phyloP scores from a whole-genome alignment of 345 rosid species.

The Geranium brycei region DNA sequence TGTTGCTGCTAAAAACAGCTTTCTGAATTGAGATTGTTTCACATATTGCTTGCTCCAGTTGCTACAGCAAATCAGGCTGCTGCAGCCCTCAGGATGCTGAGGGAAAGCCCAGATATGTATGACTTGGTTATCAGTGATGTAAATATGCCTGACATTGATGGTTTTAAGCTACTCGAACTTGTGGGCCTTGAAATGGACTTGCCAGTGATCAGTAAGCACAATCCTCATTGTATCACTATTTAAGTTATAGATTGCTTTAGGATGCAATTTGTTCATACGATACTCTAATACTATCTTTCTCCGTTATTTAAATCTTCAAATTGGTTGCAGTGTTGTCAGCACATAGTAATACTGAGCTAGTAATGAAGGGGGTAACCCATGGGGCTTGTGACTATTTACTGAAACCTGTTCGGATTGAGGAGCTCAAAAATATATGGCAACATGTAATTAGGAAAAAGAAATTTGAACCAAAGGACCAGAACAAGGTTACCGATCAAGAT shows the following conservation, averaged over 20 bases:
- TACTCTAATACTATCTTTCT: no score
- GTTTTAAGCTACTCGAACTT: conserved; percentile 72
- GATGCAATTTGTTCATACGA: background rate
- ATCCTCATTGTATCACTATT: conserved; percentile 1
- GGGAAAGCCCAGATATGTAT: conserved; percentile 39
- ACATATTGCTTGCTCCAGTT: conserved; percentile 27
- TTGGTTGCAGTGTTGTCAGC: conserved; percentile 66
- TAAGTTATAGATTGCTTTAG: conserved; percentile 1
- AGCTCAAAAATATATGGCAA: conserved; percentile 88
- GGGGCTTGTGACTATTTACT: conserved; percentile 85
- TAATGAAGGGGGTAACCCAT: conserved; percentile 73
- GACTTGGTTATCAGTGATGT: conserved; percentile 74
- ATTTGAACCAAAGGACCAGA: conserved; percentile 20
- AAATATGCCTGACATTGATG: conserved; percentile 74
- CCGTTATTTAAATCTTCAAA: background rate
- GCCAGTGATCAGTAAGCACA: conserved; percentile 63
- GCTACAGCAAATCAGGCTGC: conserved; percentile 47
- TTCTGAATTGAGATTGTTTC: background rate
- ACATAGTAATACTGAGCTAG: conserved; percentile 60
- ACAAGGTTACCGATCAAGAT: conserved; percentile 20
- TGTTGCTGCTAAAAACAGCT: background rate
- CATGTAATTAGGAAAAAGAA: conserved; percentile 58
- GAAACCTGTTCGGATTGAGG: conserved; percentile 75
- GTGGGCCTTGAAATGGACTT: conserved; percentile 82
- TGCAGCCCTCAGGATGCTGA: conserved; percentile 41